Conservation (phyloP, 768 basidiomycete genomes). For the Naganishia onofrii region DNA sequence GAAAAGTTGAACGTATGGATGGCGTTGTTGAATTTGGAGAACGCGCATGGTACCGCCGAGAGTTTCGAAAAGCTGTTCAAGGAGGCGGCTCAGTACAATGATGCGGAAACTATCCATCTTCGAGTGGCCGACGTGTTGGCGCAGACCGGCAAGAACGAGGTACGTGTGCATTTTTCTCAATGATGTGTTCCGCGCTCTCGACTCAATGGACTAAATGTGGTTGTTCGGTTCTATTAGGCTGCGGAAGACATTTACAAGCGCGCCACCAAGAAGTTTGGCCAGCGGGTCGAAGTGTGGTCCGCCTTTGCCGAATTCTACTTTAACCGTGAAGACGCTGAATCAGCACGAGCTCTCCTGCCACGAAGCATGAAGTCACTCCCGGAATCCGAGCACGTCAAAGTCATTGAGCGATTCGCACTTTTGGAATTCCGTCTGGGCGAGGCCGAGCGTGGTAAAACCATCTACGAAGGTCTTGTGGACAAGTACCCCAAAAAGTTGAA, state of each 20-base stretch:
- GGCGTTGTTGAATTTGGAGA: conserved; percentile 90
- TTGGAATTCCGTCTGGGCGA: conserved; percentile 94
- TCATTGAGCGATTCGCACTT: conserved; percentile 89
- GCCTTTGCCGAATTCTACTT: conserved; percentile 74
- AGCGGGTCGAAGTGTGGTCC: conserved; percentile 91
- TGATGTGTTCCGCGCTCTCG: too few relatives aligned
- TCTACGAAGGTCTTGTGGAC: conserved; percentile 94
- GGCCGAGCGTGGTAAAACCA: conserved; percentile 86
- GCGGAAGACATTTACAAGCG: conserved; percentile 88
- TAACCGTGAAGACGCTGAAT: conserved; percentile 68
- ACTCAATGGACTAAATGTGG: not conserved
- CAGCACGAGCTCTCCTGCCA: conserved; percentile 79
- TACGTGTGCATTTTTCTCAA: conserved; percentile 52
- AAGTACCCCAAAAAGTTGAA: conserved; percentile 94
- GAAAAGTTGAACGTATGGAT: conserved; percentile 98
- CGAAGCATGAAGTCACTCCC: conserved; percentile 85
- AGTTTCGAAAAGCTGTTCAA: conserved; percentile 77
- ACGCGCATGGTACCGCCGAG: conserved; percentile 81
- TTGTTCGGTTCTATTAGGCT: conserved; percentile 59
- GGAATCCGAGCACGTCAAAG: conserved; percentile 91
- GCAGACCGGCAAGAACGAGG: conserved; percentile 76
- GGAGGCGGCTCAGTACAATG: conserved; percentile 83
- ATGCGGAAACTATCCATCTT: conserved; percentile 85
- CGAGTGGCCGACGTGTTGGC: conserved; percentile 80
- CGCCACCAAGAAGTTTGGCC: conserved; percentile 89